Evolutionary conservation across 768 basidiomycete genomes (phyloP).

Genomic region (Amyloporia xantha): DNA sequence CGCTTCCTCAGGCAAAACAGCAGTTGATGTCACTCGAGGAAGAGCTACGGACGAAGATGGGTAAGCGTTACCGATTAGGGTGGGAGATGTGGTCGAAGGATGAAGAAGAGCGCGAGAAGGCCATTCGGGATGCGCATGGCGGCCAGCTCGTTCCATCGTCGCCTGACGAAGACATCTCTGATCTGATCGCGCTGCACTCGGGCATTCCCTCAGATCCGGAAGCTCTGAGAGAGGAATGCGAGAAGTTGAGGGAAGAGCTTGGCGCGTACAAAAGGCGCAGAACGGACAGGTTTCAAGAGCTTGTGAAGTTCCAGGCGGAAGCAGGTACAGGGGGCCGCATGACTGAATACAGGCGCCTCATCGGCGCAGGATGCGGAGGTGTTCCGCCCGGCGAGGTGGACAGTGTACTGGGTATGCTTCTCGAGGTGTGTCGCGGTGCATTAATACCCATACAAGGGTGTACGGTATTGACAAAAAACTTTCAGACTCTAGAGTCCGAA

Average conservation of each 20-base stretch:
- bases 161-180: slow-evolving; percentile 37
- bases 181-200: slow-evolving; percentile 52
- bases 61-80: slow-evolving; percentile 71
- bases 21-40: slow-evolving; percentile 55
- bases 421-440: slow-evolving; percentile 64
- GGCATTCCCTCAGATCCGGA: slow-evolving; percentile 54
- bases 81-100: slow-evolving; percentile 93
- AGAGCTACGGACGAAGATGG: slow-evolving; percentile 71
- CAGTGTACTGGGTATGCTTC: slow-evolving; percentile 72
- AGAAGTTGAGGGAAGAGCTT: slow-evolving; percentile 58
- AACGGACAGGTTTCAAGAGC: slow-evolving; percentile 63
- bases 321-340: slow-evolving; percentile 87
- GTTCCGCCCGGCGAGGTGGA: slow-evolving; percentile 86
- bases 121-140: slow-evolving; percentile 54
- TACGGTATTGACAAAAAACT: slow-evolving; percentile 8
- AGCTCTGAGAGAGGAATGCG: slow-evolving; percentile 47
- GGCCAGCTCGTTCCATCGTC: slow-evolving; percentile 45
- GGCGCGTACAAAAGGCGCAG: slow-evolving; percentile 59
- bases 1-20: slow-evolving; percentile 53
- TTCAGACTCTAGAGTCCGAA: slow-evolving; percentile 75
- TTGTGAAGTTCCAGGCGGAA: slow-evolving; percentile 80
- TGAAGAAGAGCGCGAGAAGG: slow-evolving; percentile 72
- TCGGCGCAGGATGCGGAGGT: slow-evolving; percentile 87
- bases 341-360: slow-evolving; percentile 81
- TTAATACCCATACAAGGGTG: too few relatives aligned